These are phyloP conservation scores for Solanum paucissectum DNA, from an alignment of 257 asterid genomes.

Conservation along the genomic window DNA sequence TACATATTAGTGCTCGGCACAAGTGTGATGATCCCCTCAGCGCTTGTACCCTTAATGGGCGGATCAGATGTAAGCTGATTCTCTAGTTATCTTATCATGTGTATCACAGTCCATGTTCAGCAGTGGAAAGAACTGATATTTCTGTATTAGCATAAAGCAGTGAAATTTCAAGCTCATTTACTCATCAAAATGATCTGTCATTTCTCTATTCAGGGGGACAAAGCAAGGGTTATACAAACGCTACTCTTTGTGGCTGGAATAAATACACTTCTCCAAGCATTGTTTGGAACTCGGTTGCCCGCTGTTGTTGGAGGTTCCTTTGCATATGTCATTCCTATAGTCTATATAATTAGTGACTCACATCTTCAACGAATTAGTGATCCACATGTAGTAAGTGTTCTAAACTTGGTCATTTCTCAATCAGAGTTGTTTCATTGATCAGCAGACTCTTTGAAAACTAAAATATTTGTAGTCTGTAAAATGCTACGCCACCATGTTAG, in stretches of 20 bases:
- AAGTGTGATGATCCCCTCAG: slow-evolving; percentile 94
- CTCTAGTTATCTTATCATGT: background rate
- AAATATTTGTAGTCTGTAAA: background rate
- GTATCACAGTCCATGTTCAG: background rate
- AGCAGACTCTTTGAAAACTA: background rate
- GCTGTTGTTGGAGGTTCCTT: slow-evolving; percentile 94
- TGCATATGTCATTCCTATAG: slow-evolving; percentile 72
- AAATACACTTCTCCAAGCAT: slow-evolving; percentile 90
- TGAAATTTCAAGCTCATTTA: background rate
- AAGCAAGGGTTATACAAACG: slow-evolving; percentile 83
- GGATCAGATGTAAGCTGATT: slow-evolving; percentile 72
- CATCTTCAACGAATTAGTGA: slow-evolving; percentile 57
- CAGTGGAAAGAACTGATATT: background rate
- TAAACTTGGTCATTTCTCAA: background rate
- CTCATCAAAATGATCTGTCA: background rate
- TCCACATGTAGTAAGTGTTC: slow-evolving; percentile 52
- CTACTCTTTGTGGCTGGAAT: slow-evolving; percentile 91
- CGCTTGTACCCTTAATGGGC: slow-evolving; percentile 86
- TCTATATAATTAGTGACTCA: slow-evolving; percentile 65
- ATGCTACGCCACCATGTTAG: background rate
- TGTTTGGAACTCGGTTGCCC: slow-evolving; percentile 92
- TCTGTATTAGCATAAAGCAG: background rate
- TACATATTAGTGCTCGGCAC: slow-evolving; percentile 86
- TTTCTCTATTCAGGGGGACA: slow-evolving; percentile 60
- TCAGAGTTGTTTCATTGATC: background rate